Evolutionary conservation across 768 basidiomycete genomes (phyloP).

Genomic region (Suillus americanus): DNA sequence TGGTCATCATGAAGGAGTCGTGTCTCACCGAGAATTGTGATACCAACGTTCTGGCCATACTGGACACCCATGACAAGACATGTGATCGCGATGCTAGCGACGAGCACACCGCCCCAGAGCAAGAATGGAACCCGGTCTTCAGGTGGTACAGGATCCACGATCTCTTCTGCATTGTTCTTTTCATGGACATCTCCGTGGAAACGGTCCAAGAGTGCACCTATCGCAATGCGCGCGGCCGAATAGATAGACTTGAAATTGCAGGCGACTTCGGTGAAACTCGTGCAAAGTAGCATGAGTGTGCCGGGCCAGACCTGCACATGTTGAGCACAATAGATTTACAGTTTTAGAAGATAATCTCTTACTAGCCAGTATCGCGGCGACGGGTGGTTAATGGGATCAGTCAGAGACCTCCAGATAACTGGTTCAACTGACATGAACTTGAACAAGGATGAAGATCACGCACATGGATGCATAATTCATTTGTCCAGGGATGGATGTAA

Average conservation of each 20-base stretch:
- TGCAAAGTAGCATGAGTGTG: conserved; percentile 53
- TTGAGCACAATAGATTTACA: not conserved
- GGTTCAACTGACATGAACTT: not conserved
- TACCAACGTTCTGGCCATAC: conserved; percentile 51
- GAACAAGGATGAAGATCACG: not conserved
- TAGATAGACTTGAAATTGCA: conserved; percentile 26
- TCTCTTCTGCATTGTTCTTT: conserved; percentile 31
- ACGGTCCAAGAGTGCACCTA: conserved; percentile 6
- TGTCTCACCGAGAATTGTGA: conserved; percentile 23
- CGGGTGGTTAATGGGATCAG: conserved; percentile 42
- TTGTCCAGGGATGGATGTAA: conserved; percentile 15
- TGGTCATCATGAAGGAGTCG: not conserved
- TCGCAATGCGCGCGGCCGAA: conserved; percentile 4
- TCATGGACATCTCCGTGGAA: conserved; percentile 6
- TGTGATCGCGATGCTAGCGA: conserved; percentile 46
- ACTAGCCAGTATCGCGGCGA: conserved; percentile 60
- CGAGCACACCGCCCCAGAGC: conserved; percentile 57
- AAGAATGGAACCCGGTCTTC: conserved; percentile 54
- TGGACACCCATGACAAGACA: conserved; percentile 53
- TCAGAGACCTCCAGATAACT: conserved; percentile 36
- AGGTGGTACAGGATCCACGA: conserved; percentile 51
- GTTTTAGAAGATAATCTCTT: not conserved
- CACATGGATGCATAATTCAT: conserved; percentile 26
- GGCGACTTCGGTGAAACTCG: conserved; percentile 30
- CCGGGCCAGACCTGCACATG: conserved; percentile 24